Percentiles rank a stretch among this genome's conserved stretches.
These are phyloP conservation scores for Colletotrichum chrysophilum DNA, from an alignment of 2,329 filamentous ascomycete genomes.

Conservation along the genomic window DNA sequence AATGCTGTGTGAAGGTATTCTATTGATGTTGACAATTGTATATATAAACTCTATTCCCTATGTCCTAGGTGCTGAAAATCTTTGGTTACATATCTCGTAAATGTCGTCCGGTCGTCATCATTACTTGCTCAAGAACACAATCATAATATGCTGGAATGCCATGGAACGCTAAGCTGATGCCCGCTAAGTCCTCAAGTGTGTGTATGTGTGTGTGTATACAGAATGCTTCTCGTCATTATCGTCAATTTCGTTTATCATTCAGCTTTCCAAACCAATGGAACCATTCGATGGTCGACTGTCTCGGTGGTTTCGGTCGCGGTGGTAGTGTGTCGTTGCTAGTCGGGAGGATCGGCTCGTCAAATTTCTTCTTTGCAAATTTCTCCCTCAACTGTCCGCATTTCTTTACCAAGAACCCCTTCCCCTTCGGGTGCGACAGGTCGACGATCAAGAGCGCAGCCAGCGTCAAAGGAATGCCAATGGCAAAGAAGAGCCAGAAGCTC, in stretches of 20 bases:
- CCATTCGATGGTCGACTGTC: not conserved
- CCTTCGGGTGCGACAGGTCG: not conserved
- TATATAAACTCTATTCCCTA: not conserved
- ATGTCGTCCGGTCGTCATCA: not conserved
- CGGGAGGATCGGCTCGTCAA: not conserved
- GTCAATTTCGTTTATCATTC: not conserved
- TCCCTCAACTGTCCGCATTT: not conserved
- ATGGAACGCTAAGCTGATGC: not conserved
- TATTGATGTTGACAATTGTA: not conserved
- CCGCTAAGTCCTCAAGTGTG: not conserved
- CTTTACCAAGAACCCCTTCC: not conserved
- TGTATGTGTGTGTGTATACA: not conserved
- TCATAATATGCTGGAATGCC: not conserved
- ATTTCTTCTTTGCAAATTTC: not conserved
- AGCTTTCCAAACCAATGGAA: not conserved
- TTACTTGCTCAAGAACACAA: not conserved
- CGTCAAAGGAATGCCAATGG: not conserved
- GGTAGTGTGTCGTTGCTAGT: not conserved
- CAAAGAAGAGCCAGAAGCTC: not conserved
- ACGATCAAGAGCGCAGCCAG: not conserved
- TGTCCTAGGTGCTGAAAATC: not conserved
- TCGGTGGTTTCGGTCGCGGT: not conserved
- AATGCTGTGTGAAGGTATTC: not conserved
- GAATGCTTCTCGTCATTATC: not conserved
- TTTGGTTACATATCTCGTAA: not conserved